These are phyloP conservation scores for Aphanomyces stellatus DNA, from an alignment of 352 stramenopile species.

Conservation along the genomic window DNA sequence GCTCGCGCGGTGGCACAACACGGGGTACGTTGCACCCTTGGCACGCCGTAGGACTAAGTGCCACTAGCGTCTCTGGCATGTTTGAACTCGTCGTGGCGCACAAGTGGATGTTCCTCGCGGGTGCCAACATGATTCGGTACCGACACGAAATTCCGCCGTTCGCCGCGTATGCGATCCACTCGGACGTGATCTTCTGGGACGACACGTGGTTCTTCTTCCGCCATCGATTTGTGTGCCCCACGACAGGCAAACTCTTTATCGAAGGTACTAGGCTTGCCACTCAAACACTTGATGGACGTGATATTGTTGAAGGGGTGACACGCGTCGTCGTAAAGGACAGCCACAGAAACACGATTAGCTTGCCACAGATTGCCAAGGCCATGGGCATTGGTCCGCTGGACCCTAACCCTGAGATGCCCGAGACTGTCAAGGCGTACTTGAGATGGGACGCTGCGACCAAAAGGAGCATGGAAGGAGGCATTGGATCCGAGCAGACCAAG, in stretches of 20 bases:
- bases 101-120: conserved; percentile 12
- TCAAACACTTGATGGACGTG: no score
- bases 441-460: conserved; percentile 31
- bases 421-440: conserved; percentile 34
- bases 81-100: not conserved
- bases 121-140: conserved; percentile 34
- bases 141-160: conserved; percentile 46
- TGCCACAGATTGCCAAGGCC: conserved; percentile 30
- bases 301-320: not conserved
- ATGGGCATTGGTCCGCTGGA: not conserved
- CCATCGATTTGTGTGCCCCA: conserved; percentile 46
- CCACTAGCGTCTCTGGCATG: conserved; percentile 15
- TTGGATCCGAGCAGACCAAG: no score
- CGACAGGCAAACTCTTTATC: conserved; percentile 37
- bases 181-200: conserved; percentile 44
- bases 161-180: conserved; percentile 49
- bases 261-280: conserved; percentile 25
- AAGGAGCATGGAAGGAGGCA: conserved; percentile 25
- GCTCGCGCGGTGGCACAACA: conserved; percentile 76
- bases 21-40: conserved; percentile 32
- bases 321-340: conserved; percentile 30
- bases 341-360: conserved; percentile 24
- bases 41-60: not conserved
- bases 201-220: conserved; percentile 56
- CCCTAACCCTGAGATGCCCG: conserved; percentile 22